These are phyloP conservation scores for Citrus glauca DNA, from an alignment of 345 rosid genomes.

Conservation along the genomic window DNA sequence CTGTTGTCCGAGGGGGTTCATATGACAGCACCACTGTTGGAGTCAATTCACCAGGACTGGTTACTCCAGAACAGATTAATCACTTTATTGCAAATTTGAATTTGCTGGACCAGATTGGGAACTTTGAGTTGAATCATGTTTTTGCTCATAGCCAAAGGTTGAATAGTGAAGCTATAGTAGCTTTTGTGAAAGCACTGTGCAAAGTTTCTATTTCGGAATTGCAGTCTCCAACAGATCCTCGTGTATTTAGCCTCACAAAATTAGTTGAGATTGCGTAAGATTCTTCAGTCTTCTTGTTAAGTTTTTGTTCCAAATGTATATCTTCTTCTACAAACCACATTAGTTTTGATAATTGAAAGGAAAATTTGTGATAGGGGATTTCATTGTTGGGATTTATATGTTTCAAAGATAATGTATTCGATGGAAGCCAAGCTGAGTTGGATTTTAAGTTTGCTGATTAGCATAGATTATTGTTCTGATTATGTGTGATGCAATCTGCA, in stretches of 20 bases:
- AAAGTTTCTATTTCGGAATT: slow-evolving; percentile 90
- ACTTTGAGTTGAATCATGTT: slow-evolving; percentile 86
- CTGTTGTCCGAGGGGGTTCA: slow-evolving; percentile 96
- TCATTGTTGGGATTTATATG: not conserved
- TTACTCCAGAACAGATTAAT: slow-evolving; percentile 72
- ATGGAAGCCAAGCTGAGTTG: not conserved
- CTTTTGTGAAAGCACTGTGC: slow-evolving; percentile 92
- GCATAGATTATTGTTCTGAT: not conserved
- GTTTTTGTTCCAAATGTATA: not conserved
- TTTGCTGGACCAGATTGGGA: slow-evolving; percentile 95
- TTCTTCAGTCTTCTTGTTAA: slow-evolving; percentile 15
- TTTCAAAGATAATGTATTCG: not conserved
- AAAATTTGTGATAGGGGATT: not conserved
- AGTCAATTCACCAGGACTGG: slow-evolving; percentile 57
- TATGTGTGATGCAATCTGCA: not conserved
- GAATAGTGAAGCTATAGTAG: slow-evolving; percentile 91
- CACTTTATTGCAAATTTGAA: slow-evolving; percentile 83
- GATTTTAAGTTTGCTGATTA: not conserved
- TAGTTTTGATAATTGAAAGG: not conserved
- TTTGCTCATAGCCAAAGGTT: slow-evolving; percentile 94
- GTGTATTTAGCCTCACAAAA: slow-evolving; percentile 96
- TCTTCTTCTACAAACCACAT: not conserved
- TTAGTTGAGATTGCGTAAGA: slow-evolving; percentile 94
- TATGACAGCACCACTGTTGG: slow-evolving; percentile 79
- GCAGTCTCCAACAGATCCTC: slow-evolving; percentile 99